Evolutionary conservation across 768 basidiomycete species (phyloP).

Genomic region (Lactarius hengduanensis): DNA sequence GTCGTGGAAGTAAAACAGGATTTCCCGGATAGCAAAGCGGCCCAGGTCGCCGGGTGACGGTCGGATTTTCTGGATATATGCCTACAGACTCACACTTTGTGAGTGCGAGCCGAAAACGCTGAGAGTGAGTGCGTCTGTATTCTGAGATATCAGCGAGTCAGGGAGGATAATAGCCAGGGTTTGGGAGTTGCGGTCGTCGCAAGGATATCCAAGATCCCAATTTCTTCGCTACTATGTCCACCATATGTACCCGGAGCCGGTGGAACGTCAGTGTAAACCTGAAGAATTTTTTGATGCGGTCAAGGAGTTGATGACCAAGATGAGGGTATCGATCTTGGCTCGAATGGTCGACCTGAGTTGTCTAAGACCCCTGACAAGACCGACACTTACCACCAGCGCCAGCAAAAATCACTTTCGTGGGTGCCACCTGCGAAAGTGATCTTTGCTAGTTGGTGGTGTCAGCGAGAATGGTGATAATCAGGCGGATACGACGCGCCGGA

Average conservation of each 20-base stretch:
- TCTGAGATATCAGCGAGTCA: too few species aligned
- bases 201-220: too few species aligned
- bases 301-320: not conserved
- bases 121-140: not conserved
- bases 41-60: constrained; percentile 56
- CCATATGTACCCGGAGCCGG: not conserved
- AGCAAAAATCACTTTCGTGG: not conserved
- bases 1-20: constrained; percentile 58
- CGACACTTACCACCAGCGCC: not conserved
- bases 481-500: too few species aligned
- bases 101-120: not conserved
- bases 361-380: not conserved
- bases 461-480: too few species aligned
- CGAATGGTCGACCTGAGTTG: not conserved
- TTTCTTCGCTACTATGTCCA: too few species aligned
- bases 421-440: not conserved
- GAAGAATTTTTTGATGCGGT: not conserved
- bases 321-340: not conserved
- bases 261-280: not conserved
- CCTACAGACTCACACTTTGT: constrained; percentile 6
- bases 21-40: constrained; percentile 58
- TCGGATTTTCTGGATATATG: constrained; percentile 10
- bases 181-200: too few species aligned
- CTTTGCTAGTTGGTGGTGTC: not conserved
- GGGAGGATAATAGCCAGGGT: too few species aligned